These are phyloP conservation scores for Globisporangium carolinianum DNA, from an alignment of 352 stramenopile genomes.

Conservation along the genomic window DNA sequence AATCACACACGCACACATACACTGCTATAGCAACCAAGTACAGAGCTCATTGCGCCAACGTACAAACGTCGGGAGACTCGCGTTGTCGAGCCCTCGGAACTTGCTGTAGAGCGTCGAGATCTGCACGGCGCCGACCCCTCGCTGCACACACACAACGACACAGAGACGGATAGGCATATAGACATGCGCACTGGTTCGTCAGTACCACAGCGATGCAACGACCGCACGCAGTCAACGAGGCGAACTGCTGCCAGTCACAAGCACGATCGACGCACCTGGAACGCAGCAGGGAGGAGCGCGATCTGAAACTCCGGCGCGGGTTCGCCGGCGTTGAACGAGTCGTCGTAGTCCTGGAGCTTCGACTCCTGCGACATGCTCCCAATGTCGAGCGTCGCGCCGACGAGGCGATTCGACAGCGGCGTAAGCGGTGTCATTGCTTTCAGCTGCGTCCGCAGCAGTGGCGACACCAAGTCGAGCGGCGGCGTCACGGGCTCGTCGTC, in stretches of 20 bases:
- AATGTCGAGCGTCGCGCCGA: constrained; percentile 67
- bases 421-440: constrained; percentile 82
- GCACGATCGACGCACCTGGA: constrained; percentile 40
- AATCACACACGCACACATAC: constrained; percentile 6
- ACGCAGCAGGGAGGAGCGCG: constrained; percentile 55
- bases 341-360: constrained; percentile 59
- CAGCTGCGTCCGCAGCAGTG: constrained; percentile 68
- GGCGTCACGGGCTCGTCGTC: constrained; percentile 58
- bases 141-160: constrained; percentile 21
- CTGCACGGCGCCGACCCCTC: constrained; percentile 69
- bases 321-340: constrained; percentile 55
- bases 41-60: constrained; percentile 11
- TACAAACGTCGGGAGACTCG: constrained; percentile 53
- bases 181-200: not conserved
- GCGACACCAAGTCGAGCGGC: constrained; percentile 66
- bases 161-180: not conserved
- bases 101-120: constrained; percentile 83
- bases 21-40: not conserved
- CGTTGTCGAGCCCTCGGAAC: constrained; percentile 51
- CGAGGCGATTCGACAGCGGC: constrained; percentile 76
- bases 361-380: constrained; percentile 64
- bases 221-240: too few species aligned
- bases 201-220: not conserved
- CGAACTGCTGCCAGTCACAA: too few species aligned
- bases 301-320: constrained; percentile 70